Evolutionary conservation across 192 early-diverging fungal species (phyloP).

Genomic region (Umbelopsis sp.): DNA sequence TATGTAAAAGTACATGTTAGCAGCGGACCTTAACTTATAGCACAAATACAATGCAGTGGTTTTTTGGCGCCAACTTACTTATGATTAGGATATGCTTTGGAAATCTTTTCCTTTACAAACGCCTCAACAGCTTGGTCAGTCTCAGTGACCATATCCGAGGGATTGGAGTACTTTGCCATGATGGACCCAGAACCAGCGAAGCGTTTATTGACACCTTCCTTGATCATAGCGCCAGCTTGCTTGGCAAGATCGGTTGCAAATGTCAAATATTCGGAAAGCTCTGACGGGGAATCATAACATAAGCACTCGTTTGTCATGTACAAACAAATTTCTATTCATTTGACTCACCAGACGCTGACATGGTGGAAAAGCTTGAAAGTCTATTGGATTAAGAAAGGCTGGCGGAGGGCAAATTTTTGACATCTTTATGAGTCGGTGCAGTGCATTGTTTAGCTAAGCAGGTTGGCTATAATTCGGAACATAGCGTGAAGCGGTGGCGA

Average conservation of each 20-base stretch:
- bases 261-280: slow-evolving; percentile 35
- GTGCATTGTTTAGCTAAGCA: too few relatives aligned
- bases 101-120: slow-evolving; percentile 65
- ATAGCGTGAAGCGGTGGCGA: too few relatives aligned
- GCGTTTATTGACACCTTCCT: slow-evolving; percentile 55
- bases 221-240: slow-evolving; percentile 62
- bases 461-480: too few relatives aligned
- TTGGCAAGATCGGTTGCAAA: slow-evolving; percentile 57
- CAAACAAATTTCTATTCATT: too few relatives aligned
- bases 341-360: slow-evolving; percentile 4
- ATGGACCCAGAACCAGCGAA: slow-evolving; percentile 43
- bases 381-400: too few relatives aligned
- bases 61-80: slow-evolving; percentile 36
- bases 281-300: background rate
- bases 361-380: background rate
- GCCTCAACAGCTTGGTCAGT: slow-evolving; percentile 85
- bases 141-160: slow-evolving; percentile 82
- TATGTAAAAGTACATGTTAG: slow-evolving; percentile 8
- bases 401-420: too few relatives aligned
- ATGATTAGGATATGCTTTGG: slow-evolving; percentile 63
- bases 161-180: slow-evolving; percentile 63
- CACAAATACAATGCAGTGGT: background rate
- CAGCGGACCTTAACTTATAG: background rate
- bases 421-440: too few relatives aligned
- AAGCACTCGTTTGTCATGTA: too few relatives aligned